These are phyloP conservation scores for Coemansia biformis DNA, from an alignment of 192 early-diverging fungal genomes.

Conservation along the genomic window DNA sequence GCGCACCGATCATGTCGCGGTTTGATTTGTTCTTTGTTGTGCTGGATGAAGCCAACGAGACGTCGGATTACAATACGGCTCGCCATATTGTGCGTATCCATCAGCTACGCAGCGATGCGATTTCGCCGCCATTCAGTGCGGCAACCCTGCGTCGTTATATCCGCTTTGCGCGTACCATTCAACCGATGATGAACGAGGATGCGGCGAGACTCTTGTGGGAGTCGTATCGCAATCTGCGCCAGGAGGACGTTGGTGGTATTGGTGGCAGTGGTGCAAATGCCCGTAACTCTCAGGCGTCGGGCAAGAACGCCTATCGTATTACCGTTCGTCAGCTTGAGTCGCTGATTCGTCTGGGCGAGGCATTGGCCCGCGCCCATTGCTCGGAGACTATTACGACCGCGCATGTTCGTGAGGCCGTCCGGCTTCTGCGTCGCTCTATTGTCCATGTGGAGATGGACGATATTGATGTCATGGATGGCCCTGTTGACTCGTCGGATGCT, in stretches of 20 bases:
- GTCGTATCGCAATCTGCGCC: constrained; percentile 82
- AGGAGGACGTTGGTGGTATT: constrained; percentile 73
- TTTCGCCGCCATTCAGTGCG: constrained; percentile 68
- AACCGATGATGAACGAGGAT: constrained; percentile 73
- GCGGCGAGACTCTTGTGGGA: constrained; percentile 70
- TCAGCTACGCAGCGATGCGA: constrained; percentile 57
- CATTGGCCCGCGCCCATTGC: constrained; percentile 84
- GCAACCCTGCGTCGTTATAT: constrained; percentile 79
- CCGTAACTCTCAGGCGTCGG: not conserved
- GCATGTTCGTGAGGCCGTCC: constrained; percentile 80
- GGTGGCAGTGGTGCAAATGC: not conserved
- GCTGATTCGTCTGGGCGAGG: constrained; percentile 94
- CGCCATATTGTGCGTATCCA: constrained; percentile 90
- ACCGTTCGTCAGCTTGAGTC: constrained; percentile 96
- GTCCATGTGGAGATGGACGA: constrained; percentile 78
- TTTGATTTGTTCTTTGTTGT: constrained; percentile 98
- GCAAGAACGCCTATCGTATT: constrained; percentile 73
- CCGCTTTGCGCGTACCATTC: constrained; percentile 81
- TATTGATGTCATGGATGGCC: constrained; percentile 57
- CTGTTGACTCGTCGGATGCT: constrained; percentile 6
- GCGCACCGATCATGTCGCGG: constrained; percentile 96
- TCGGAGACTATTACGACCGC: constrained; percentile 57
- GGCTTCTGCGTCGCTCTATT: constrained; percentile 83
- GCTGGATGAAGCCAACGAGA: constrained; percentile 87
- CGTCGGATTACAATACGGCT: constrained; percentile 83